Evolutionary conservation across 208 protist species (phyloP), one percentile per base, ranked within the genome.

Genomic region (Leishmania mexicana): DNA sequence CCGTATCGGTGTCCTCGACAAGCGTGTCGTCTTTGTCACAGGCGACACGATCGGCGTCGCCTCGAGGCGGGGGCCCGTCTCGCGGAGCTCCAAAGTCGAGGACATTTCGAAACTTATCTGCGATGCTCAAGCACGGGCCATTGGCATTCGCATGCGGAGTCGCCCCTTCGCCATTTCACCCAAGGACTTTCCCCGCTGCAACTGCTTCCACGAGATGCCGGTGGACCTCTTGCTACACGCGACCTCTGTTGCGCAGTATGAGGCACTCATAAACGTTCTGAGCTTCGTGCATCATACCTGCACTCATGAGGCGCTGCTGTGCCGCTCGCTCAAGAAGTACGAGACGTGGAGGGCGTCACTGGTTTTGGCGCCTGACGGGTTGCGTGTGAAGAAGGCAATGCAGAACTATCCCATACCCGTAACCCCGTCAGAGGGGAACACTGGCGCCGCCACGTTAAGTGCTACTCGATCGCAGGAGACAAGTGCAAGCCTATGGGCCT

Each of bases 201-300:
- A 79, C 53, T 75, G 76, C 81, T 89, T 88, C 68, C 78, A 76
- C 57, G 85, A 89, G 78, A 89, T 92, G 86, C 85, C 88, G 13
- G 88, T 92, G 13, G 88, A 92, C 74, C 24, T 86, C 42, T 67
- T 89, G 24, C 75, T 89, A 13, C 85, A 84, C 51, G 54, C 73
- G 6, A 57, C 75, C 13, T 80, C 68, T 15, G 19, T 10, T 1
- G 79, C 70, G n/a, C 78, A 84, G 57, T 57, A 76, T n/a, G 49
- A 17, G 0, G 35, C 84, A 40, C 57, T 92, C 6, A 24, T 83
- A 11, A 45, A 74, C 2, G 74, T 90, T 11, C 7, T 84, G 10
- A 47, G 53, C 3, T 51, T 78, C 49, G 78, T 86, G 8, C 81
- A 85, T 21, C 64, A 7, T 45, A 40, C 62, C 28, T 81, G 78